Conservation (phyloP, 2,329 filamentous ascomycete species). For the Thyridium curvatum region DNA sequence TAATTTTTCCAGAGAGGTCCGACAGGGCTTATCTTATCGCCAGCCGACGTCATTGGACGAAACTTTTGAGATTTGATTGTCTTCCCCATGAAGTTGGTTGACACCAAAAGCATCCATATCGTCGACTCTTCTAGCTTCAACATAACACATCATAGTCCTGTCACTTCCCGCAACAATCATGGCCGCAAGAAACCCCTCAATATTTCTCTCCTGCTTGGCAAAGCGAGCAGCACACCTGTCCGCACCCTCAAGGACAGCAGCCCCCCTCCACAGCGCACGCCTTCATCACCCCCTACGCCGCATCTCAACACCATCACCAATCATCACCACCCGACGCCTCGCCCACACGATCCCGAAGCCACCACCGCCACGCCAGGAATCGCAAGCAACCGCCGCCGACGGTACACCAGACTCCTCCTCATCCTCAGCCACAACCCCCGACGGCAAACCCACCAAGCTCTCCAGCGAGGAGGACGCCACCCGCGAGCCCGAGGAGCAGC, state of each 20-base stretch:
- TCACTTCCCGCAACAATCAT: too few species aligned
- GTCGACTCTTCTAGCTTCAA: too few species aligned
- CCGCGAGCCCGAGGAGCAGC: conserved; percentile 1
- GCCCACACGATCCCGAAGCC: conserved; percentile 22
- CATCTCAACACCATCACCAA: conserved; percentile 1
- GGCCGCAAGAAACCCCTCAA: background rate
- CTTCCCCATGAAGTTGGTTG: too few species aligned
- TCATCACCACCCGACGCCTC: conserved; percentile 8
- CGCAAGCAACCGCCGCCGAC: conserved; percentile 18
- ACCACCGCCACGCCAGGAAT: conserved; percentile 3
- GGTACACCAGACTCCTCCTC: conserved; percentile 23
- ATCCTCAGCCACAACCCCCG: too few species aligned
- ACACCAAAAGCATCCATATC: background rate
- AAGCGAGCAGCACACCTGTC: too few species aligned
- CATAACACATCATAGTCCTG: too few species aligned
- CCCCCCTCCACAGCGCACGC: conserved; percentile 1
- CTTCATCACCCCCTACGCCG: background rate
- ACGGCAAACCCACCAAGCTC: too few species aligned
- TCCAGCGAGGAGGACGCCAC: background rate
- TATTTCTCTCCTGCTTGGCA: background rate
- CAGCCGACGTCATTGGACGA: too few species aligned
- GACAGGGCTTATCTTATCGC: too few species aligned
- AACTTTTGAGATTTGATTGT: too few species aligned
- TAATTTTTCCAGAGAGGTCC: too few species aligned
- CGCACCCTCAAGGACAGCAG: background rate